Percentiles rank a stretch among this genome's conserved stretches.
phyloP scores from a whole-genome alignment of 2,329 filamentous ascomycete species.

The Akanthomyces uredinophilus region DNA sequence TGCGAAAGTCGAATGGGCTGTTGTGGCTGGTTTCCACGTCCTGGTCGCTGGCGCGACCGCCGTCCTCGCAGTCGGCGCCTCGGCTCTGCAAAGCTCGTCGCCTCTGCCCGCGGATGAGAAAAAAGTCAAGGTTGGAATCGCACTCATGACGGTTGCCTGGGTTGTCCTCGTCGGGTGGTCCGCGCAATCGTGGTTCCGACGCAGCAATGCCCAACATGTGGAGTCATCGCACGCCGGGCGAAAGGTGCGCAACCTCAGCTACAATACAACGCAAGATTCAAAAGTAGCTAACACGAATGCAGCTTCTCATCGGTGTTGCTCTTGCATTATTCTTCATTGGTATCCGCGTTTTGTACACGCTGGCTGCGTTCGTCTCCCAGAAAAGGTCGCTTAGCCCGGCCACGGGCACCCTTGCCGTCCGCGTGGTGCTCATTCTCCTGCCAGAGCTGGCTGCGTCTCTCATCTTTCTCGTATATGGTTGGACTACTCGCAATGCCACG shows the following conservation, averaged over 20 bases:
- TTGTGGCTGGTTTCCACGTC: conserved; percentile 3
- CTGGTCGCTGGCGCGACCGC: conserved; percentile 10
- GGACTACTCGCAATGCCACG: neutral
- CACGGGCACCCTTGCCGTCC: conserved; percentile 2
- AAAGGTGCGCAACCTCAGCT: neutral
- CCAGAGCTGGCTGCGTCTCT: conserved; percentile 3
- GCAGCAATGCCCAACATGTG: neutral
- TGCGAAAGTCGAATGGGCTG: conserved; percentile 10
- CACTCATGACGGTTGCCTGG: conserved; percentile 4
- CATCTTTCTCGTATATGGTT: neutral
- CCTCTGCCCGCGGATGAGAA: neutral
- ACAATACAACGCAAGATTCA: neutral
- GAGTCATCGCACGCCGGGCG: neutral
- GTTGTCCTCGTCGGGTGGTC: neutral
- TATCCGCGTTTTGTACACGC: conserved; percentile 7
- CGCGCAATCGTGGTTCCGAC: neutral
- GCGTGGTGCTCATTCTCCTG: conserved; percentile 1
- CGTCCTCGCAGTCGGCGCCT: conserved; percentile 7
- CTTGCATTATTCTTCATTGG: conserved; percentile 7
- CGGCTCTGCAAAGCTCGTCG: conserved; percentile 2
- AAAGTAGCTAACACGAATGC: neutral
- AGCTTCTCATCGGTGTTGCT: conserved; percentile 1
- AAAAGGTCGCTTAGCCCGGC: neutral
- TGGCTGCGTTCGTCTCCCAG: conserved; percentile 12
- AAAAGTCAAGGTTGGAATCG: conserved; percentile 12